phyloP scores from a whole-genome alignment of 1,284 basidiomycete genomes.

The Apiotrichum gracile region DNA sequence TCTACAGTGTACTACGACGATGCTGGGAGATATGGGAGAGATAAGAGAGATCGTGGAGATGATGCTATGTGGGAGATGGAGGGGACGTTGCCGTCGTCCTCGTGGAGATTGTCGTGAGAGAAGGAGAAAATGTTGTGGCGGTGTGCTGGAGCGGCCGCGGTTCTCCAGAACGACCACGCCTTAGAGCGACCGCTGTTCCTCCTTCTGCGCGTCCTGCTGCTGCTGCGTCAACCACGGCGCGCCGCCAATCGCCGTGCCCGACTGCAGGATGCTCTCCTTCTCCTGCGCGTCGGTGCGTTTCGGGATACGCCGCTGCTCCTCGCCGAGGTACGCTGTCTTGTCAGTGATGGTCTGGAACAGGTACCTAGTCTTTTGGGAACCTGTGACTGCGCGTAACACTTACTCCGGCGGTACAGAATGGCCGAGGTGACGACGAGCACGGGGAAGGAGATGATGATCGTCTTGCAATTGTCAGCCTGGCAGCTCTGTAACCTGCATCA shows the following conservation, averaged over 20 bases:
- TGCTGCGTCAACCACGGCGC: slow-evolving; percentile 25
- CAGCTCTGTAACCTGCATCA: not conserved
- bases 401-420: slow-evolving; percentile 43
- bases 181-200: not conserved
- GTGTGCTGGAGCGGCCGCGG: no score
- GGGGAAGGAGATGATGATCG: slow-evolving; percentile 43
- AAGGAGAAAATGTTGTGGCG: no score
- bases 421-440: slow-evolving; percentile 41
- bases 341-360: no score
- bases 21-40: not conserved
- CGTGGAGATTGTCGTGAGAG: no score
- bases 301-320: slow-evolving; percentile 39
- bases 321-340: slow-evolving; percentile 34
- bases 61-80: no score
- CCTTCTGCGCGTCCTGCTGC: slow-evolving; percentile 15
- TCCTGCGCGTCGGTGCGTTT: not conserved
- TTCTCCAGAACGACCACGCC: no score
- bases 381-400: no score
- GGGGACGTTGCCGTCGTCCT: no score
- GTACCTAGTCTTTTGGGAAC: no score
- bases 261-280: slow-evolving; percentile 11
- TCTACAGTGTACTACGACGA: not conserved
- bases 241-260: slow-evolving; percentile 18
- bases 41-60: not conserved
- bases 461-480: slow-evolving; percentile 20